Conservation (phyloP, 192 early-diverging fungal species). For the Lobosporangium transversale region DNA sequence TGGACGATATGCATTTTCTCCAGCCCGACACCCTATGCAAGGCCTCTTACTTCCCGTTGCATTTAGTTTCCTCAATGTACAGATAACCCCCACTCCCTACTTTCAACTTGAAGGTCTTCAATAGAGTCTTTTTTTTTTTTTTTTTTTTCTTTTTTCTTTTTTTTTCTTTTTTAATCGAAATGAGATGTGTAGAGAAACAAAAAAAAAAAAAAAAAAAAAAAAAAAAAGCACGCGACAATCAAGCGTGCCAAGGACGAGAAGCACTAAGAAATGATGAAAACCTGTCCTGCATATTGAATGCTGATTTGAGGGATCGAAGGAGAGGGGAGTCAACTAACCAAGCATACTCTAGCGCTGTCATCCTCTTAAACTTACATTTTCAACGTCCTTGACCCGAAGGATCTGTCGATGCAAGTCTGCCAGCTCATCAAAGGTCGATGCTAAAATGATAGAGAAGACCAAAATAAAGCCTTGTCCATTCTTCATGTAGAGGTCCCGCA, state of each 20-base stretch:
- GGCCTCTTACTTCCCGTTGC: too few relatives aligned
- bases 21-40: too few relatives aligned
- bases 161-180: neutral
- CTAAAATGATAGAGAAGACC: conserved; percentile 83
- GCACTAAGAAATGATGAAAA: neutral
- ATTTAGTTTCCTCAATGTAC: too few relatives aligned
- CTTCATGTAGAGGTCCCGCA: conserved; percentile 92
- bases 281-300: neutral
- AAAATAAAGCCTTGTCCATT: conserved; percentile 90
- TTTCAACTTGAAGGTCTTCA: neutral
- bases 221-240: too few relatives aligned
- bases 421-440: conserved; percentile 82
- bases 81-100: neutral
- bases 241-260: too few relatives aligned
- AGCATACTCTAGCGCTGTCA: too few relatives aligned
- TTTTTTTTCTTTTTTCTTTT: neutral
- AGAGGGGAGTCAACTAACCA: too few relatives aligned
- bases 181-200: neutral
- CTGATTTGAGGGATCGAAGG: neutral
- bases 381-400: conserved; percentile 82
- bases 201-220: neutral
- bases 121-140: conserved; percentile 2
- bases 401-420: conserved; percentile 76
- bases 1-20: neutral
- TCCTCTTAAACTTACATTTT: conserved; percentile 57